Evolutionary conservation across 371 early-diverging fungal species (phyloP).

Genomic region (Rhizopus sp.): DNA sequence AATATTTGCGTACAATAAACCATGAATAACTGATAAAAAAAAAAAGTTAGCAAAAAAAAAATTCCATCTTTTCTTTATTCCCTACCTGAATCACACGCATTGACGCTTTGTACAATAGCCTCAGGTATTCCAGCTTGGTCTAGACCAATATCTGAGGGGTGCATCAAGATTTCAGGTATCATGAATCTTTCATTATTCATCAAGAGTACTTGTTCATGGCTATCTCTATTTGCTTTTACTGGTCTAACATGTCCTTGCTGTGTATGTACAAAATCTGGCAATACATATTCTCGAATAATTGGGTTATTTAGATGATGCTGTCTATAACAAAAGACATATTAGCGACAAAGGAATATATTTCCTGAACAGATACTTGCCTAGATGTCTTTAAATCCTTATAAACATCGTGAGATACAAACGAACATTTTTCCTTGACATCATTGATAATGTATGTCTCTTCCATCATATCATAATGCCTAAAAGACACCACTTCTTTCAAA

Average conservation of each 20-base stretch:
- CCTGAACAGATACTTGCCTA: conserved; percentile 40
- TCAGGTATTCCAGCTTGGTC: conserved; percentile 84
- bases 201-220: conserved; percentile 59
- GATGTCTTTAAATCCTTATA: conserved; percentile 66
- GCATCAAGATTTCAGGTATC: conserved; percentile 82
- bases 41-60: not conserved
- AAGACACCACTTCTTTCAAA: conserved; percentile 87
- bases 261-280: conserved; percentile 74
- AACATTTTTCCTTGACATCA: conserved; percentile 82
- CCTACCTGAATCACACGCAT: conserved; percentile 55
- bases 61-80: not conserved
- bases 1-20: conserved; percentile 74
- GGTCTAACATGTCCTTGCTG: conserved; percentile 62
- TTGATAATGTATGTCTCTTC: conserved; percentile 85
- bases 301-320: conserved; percentile 44
- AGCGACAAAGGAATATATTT: not conserved
- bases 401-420: conserved; percentile 75
- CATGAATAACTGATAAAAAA: conserved; percentile 54
- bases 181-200: conserved; percentile 88
- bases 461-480: conserved; percentile 90
- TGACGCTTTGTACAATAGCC: conserved; percentile 68
- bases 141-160: conserved; percentile 84
- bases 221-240: not conserved
- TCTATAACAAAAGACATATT: conserved; percentile 22
- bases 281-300: conserved; percentile 74